phyloP scores from a whole-genome alignment of 164 flowering plant genomes.

The Stephania cephalantha region DNA sequence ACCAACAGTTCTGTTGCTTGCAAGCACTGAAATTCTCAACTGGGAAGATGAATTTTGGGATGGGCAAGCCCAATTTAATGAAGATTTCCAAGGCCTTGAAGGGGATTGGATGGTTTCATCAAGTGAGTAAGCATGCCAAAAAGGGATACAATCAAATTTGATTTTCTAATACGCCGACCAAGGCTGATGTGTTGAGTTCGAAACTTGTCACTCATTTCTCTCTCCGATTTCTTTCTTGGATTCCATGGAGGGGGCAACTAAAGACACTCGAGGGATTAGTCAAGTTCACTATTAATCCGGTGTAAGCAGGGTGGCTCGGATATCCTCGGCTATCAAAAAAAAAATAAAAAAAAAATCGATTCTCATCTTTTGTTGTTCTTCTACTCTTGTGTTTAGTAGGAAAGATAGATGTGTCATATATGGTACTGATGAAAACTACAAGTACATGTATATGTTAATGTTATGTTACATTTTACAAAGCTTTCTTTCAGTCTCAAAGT shows the following conservation, averaged over 20 bases:
- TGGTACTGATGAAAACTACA: constrained; percentile 4
- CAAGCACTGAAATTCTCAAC: constrained; percentile 79
- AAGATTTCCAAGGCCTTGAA: constrained; percentile 66
- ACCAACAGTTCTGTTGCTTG: constrained; percentile 60
- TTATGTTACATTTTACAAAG: not conserved
- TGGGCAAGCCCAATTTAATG: constrained; percentile 56
- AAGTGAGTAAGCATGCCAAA: constrained; percentile 35
- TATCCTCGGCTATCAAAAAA: too few species aligned
- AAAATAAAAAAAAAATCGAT: too few species aligned
- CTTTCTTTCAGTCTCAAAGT: not conserved
- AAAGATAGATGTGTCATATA: not conserved
- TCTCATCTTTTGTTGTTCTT: not conserved
- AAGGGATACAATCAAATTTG: constrained; percentile 21
- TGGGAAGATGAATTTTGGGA: constrained; percentile 78
- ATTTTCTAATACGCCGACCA: not conserved
- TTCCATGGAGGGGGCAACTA: too few species aligned
- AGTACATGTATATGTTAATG: constrained; percentile 10
- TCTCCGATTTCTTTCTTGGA: not conserved
- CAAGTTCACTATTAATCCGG: too few species aligned
- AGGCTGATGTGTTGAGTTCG: too few species aligned
- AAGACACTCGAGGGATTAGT: too few species aligned
- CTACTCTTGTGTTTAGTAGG: not conserved
- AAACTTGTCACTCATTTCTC: too few species aligned
- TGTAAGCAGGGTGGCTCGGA: too few species aligned
- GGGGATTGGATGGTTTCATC: constrained; percentile 75